Conservation (phyloP, 2,329 filamentous ascomycete species). For the Ilyonectria sp. region DNA sequence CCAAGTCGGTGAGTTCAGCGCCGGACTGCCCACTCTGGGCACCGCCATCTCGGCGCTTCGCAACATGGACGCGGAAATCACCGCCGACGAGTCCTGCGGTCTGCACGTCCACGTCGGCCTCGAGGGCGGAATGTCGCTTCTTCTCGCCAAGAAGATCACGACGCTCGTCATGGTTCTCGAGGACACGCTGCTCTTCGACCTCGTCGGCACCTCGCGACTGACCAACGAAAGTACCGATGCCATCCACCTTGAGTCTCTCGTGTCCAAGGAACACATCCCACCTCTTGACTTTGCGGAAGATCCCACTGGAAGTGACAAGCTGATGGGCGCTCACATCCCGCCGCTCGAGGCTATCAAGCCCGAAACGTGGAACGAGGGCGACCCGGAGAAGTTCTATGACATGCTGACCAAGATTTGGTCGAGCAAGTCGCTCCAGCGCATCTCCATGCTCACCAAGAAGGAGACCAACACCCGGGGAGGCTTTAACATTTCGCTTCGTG, state of each 20-base stretch:
- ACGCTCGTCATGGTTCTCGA: constrained; percentile 43
- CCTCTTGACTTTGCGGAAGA: neutral
- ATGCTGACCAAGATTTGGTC: constrained; percentile 35
- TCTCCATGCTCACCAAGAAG: neutral
- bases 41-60: constrained; percentile 31
- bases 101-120: constrained; percentile 47
- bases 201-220: constrained; percentile 20
- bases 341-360: neutral
- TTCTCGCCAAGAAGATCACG: constrained; percentile 42
- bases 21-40: constrained; percentile 29
- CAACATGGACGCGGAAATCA: constrained; percentile 18
- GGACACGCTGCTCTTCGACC: constrained; percentile 27
- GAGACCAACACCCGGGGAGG: neutral
- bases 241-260: constrained; percentile 3
- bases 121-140: constrained; percentile 40
- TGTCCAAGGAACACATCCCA: neutral
- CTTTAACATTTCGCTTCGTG: constrained; percentile 22
- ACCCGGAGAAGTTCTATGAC: neutral
- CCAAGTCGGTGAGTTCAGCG: constrained; percentile 30
- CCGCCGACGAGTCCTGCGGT: constrained; percentile 41
- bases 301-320: fast-evolving
- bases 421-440: neutral
- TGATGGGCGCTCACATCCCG: constrained; percentile 20
- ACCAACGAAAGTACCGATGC: neutral
- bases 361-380: constrained; percentile 27